These are phyloP conservation scores for Corchorus olitorius DNA, from an alignment of 345 rosid species.

Conservation along the genomic window DNA sequence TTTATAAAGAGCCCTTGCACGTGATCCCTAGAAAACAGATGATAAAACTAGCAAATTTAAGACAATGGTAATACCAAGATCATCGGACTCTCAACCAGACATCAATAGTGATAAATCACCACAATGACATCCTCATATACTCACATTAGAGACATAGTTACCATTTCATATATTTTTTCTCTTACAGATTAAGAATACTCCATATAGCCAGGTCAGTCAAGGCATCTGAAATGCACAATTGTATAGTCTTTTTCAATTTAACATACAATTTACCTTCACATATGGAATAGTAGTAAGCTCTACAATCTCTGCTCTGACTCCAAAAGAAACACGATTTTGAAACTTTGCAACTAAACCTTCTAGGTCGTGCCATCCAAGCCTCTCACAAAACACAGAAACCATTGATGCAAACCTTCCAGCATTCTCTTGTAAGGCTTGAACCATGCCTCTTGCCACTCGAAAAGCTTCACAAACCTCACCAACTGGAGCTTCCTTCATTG, in stretches of 20 bases:
- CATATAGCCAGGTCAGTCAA: constrained; percentile 10
- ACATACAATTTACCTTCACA: constrained; percentile 62
- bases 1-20: constrained; percentile 94
- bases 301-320: constrained; percentile 97
- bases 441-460: constrained; percentile 96
- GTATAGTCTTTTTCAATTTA: not conserved
- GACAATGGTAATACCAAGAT: not conserved
- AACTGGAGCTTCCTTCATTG: constrained; percentile 83
- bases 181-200: not conserved
- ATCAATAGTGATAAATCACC: not conserved
- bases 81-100: not conserved
- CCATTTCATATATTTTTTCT: constrained; percentile 1
- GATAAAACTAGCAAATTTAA: constrained; percentile 15
- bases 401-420: constrained; percentile 98
- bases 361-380: constrained; percentile 97
- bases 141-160: not conserved
- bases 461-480: constrained; percentile 91
- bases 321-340: constrained; percentile 97
- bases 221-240: not conserved
- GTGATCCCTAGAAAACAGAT: constrained; percentile 67
- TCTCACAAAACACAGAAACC: constrained; percentile 95
- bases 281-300: constrained; percentile 92
- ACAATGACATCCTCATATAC: not conserved
- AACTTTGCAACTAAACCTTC: constrained; percentile 90
- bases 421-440: constrained; percentile 94